Evolutionary conservation across 148 eudicot species (phyloP).

Genomic region (Rhododendron henanense): DNA sequence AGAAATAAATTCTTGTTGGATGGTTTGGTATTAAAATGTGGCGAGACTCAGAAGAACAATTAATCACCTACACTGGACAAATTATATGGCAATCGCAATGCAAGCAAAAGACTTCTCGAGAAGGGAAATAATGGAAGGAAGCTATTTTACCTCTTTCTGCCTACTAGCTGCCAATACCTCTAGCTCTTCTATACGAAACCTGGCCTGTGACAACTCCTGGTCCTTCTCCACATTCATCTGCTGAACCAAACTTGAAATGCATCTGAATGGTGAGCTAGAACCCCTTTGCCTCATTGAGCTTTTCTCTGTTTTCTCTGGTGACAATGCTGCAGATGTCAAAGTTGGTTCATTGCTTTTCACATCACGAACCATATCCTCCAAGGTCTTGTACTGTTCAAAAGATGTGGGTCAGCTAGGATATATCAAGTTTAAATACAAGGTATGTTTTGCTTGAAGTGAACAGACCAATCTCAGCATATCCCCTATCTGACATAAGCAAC

Average conservation of each 20-base stretch:
- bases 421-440: background rate
- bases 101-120: background rate
- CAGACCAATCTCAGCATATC: background rate
- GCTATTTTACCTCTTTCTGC: constrained; percentile 53
- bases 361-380: constrained; percentile 51
- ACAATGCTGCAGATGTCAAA: constrained; percentile 19
- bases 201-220: constrained; percentile 47
- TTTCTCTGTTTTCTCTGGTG: constrained; percentile 40
- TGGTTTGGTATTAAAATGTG: background rate
- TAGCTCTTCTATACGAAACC: constrained; percentile 51
- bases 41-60: background rate
- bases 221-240: constrained; percentile 68
- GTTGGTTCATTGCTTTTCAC: constrained; percentile 36
- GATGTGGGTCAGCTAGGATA: constrained; percentile 5
- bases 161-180: constrained; percentile 41
- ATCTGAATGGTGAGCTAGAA: constrained; percentile 73
- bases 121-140: background rate
- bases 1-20: background rate
- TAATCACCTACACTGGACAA: background rate
- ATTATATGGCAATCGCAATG: background rate
- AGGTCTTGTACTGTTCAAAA: constrained; percentile 46
- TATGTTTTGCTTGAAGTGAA: background rate
- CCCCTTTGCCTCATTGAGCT: constrained; percentile 44
- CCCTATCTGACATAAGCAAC: background rate
- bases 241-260: constrained; percentile 61